phyloP scores from a whole-genome alignment of 306 rosid genomes.

The Fagus sylvatica region DNA sequence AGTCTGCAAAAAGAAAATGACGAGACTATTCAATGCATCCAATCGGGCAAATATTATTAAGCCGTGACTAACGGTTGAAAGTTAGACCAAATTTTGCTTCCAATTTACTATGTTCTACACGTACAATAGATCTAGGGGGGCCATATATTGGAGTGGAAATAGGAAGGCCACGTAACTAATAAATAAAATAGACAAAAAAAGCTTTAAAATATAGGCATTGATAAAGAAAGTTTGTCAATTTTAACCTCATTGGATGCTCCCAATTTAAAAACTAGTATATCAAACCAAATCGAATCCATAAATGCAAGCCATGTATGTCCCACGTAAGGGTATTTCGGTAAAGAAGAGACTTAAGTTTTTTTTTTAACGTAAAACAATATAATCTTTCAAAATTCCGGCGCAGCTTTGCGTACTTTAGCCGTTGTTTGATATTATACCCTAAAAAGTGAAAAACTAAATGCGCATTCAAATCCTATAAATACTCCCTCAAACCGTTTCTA shows the following conservation, averaged over 20 bases:
- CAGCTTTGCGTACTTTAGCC: neutral
- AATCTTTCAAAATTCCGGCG: neutral
- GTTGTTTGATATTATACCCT: neutral
- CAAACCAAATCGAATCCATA: neutral
- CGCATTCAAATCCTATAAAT: conserved; percentile 16
- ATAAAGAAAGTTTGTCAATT: neutral
- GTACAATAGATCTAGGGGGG: too few species aligned
- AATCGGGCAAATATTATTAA: too few species aligned
- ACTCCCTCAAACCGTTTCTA: conserved; percentile 19
- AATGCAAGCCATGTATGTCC: neutral
- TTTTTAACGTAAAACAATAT: neutral
- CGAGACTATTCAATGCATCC: too few species aligned
- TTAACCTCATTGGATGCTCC: neutral
- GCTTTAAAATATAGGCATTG: neutral
- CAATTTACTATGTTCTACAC: too few species aligned
- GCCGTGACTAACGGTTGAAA: too few species aligned
- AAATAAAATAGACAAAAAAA: neutral
- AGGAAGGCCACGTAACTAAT: neutral
- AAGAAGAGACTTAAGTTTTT: neutral
- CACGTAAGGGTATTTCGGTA: neutral
- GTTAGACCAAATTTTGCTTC: too few species aligned
- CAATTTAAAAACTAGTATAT: neutral
- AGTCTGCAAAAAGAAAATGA: too few species aligned
- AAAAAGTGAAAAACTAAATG: neutral
- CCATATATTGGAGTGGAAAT: too few species aligned